These are phyloP conservation scores for Escovopsis sp. DNA, from an alignment of 2,329 filamentous ascomycete species.

Conservation along the genomic window DNA sequence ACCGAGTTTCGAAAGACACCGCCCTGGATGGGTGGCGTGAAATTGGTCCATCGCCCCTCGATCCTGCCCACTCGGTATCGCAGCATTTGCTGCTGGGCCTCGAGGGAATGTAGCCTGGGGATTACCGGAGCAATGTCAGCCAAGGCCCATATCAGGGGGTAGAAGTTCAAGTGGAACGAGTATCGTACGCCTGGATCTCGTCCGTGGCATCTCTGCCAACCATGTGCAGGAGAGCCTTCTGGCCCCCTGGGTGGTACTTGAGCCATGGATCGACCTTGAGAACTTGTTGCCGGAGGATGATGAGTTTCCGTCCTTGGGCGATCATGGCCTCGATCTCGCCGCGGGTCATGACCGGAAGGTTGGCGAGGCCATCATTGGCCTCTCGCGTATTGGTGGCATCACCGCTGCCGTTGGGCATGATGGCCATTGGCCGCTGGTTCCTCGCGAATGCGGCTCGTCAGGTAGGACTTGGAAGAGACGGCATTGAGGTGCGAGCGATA, in stretches of 20 bases:
- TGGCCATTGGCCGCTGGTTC: constrained; percentile 6
- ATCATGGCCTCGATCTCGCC: constrained; percentile 6
- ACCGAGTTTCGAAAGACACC: constrained; percentile 49
- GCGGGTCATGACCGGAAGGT: constrained; percentile 5
- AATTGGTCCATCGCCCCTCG: constrained; percentile 73
- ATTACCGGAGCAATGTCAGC: no score
- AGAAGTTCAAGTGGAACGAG: background rate
- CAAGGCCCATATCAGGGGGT: background rate
- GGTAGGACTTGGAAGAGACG: no score
- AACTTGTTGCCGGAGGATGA: constrained; percentile 4
- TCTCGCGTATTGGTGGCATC: background rate
- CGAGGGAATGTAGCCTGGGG: constrained; percentile 61
- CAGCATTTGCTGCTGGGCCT: constrained; percentile 61
- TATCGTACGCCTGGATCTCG: constrained; percentile 17
- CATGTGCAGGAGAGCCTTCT: constrained; percentile 42
- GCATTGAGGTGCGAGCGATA: no score
- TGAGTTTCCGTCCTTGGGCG: constrained; percentile 3
- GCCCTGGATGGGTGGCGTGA: constrained; percentile 81
- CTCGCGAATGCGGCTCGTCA: no score
- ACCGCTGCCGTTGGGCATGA: background rate
- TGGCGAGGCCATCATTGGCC: background rate
- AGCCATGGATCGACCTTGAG: constrained; percentile 29
- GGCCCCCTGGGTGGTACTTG: constrained; percentile 41
- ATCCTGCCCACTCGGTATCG: constrained; percentile 72
- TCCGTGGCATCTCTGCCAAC: constrained; percentile 22